Evolutionary conservation across 2,329 filamentous ascomycete genomes (phyloP).

Genomic region (Penicillium sp.): DNA sequence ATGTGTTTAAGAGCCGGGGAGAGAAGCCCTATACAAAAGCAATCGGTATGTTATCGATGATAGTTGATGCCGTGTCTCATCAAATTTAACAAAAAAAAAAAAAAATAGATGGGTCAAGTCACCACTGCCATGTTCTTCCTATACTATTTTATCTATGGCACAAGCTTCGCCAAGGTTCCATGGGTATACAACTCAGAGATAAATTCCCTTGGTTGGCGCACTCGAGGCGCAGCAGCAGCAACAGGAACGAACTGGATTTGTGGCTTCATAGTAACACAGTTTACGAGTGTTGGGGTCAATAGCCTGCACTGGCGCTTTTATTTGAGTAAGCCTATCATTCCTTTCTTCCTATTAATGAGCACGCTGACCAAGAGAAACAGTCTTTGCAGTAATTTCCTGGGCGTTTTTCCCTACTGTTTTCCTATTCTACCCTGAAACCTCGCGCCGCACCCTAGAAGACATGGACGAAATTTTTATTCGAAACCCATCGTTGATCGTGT

Average conservation of each 20-base stretch:
- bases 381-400: conserved; percentile 7
- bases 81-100: neutral
- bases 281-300: neutral
- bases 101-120: conserved; percentile 3
- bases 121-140: conserved; percentile 17
- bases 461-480: conserved; percentile 13
- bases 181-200: conserved; percentile 7
- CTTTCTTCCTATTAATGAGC: neutral
- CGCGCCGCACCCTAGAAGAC: conserved; percentile 4
- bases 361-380: neutral
- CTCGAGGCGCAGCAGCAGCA: neutral
- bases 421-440: conserved; percentile 6
- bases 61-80: neutral
- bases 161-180: conserved; percentile 17
- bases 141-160: conserved; percentile 24
- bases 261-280: neutral
- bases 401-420: conserved; percentile 9
- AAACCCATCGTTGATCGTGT: conserved; percentile 4
- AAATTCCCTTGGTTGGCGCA: conserved; percentile 3
- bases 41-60: neutral
- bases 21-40: neutral
- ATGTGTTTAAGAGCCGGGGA: neutral
- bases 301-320: conserved; percentile 2
- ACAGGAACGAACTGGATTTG: neutral
- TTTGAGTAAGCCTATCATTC: neutral